Percentiles rank a stretch among this genome's conserved stretches.
Evolutionary conservation across 2,329 filamentous ascomycete genomes (phyloP).

Genomic region (Paecilomyces dactylethromorphus): DNA sequence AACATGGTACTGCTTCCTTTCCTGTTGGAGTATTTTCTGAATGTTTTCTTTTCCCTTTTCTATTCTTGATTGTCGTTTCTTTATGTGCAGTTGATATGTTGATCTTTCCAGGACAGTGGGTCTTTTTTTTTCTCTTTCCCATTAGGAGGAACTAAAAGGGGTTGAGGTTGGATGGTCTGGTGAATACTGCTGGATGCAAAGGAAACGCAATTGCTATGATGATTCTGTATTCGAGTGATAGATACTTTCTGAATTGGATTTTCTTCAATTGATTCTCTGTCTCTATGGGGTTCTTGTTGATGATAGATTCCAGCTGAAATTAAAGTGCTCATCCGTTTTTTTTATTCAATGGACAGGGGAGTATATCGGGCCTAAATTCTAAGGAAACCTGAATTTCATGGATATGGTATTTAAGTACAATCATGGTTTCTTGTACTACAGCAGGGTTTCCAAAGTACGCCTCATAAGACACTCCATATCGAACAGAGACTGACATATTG

Average conservation of each 20-base stretch:
- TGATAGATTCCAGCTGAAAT: too few species aligned
- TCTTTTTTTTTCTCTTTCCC: conserved; percentile 15
- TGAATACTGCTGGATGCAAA: not conserved
- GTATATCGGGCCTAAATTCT: too few species aligned
- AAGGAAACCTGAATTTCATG: not conserved
- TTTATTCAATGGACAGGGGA: too few species aligned
- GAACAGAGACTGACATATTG: not conserved
- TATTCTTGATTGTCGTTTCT: not conserved
- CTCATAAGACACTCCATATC: not conserved
- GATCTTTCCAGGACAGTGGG: not conserved
- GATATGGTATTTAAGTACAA: not conserved
- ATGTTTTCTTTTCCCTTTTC: not conserved
- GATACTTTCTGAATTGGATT: conserved; percentile 2
- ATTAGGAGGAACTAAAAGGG: conserved; percentile 3
- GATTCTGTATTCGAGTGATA: conserved; percentile 5
- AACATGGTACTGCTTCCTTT: not conserved
- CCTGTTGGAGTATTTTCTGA: not conserved
- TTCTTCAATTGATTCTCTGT: not conserved
- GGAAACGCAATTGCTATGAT: not conserved
- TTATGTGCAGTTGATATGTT: not conserved
- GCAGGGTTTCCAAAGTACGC: not conserved
- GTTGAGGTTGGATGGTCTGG: not conserved
- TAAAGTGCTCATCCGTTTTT: too few species aligned
- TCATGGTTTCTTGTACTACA: not conserved
- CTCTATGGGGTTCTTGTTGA: too few species aligned